phyloP scores from a whole-genome alignment of 2,329 filamentous ascomycete genomes.

The Cladosporium sp. region DNA sequence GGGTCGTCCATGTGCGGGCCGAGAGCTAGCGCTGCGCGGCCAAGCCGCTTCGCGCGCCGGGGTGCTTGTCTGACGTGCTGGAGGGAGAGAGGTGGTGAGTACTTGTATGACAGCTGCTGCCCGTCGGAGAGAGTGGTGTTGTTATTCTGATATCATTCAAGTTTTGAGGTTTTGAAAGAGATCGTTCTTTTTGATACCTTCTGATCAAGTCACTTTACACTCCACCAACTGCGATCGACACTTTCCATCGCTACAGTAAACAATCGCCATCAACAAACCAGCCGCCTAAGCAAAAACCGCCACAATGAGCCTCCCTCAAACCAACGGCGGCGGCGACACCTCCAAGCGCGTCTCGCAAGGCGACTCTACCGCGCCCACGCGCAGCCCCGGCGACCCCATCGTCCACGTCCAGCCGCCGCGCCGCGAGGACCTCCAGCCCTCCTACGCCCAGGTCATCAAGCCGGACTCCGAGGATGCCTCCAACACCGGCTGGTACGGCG shows the following conservation, averaged over 20 bases:
- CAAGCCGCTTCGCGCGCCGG: neutral
- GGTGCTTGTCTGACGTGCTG: neutral
- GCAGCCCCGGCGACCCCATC: constrained; percentile 23
- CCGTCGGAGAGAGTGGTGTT: neutral
- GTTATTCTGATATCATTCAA: too few relatives aligned
- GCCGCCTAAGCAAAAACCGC: neutral
- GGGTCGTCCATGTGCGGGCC: neutral
- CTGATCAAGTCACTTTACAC: too few relatives aligned
- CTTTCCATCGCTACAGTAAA: neutral
- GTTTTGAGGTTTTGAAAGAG: neutral
- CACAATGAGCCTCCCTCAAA: constrained; percentile 9
- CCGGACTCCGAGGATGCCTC: constrained; percentile 57
- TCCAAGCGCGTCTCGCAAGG: neutral
- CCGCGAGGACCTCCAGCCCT: constrained; percentile 76
- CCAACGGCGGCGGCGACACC: constrained; percentile 9
- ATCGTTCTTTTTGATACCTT: too few relatives aligned
- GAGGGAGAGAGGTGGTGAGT: neutral
- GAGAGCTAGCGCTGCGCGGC: neutral
- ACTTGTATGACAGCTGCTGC: neutral
- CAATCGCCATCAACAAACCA: neutral
- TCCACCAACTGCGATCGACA: neutral
- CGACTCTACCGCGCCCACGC: neutral
- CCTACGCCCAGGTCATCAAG: constrained; percentile 56
- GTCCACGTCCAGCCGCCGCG: constrained; percentile 69
- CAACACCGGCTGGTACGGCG: constrained; percentile 73